phyloP scores from a whole-genome alignment of 257 asterid genomes.

The Penstemon davidsonii region DNA sequence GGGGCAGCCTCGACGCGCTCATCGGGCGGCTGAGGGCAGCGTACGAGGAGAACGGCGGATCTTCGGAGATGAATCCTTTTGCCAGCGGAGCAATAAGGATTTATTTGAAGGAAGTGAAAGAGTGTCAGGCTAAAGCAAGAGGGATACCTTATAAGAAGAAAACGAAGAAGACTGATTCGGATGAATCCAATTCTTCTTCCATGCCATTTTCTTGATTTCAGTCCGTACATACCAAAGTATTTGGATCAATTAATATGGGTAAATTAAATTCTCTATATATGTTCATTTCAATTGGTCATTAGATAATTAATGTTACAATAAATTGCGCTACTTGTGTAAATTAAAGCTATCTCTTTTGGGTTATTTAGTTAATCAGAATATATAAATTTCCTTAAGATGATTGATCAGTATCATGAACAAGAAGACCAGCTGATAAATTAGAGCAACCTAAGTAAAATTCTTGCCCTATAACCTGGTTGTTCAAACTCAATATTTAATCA shows the following conservation, averaged over 20 bases:
- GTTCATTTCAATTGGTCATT: background rate
- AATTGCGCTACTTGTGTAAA: no score
- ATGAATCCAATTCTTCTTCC: constrained; percentile 53
- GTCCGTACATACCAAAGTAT: background rate
- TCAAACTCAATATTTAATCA: no score
- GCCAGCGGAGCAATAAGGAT: constrained; percentile 68
- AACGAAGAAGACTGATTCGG: constrained; percentile 50
- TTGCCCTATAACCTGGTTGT: no score
- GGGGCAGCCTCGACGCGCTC: constrained; percentile 74
- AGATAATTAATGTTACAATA: no score
- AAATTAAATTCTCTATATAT: constrained; percentile 11
- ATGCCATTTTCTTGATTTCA: constrained; percentile 53
- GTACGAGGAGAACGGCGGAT: constrained; percentile 80
- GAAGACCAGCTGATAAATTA: no score
- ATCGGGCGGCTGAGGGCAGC: constrained; percentile 80
- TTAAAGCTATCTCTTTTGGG: no score
- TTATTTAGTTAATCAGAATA: no score
- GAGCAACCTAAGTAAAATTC: no score
- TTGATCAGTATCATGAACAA: no score
- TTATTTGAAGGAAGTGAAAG: constrained; percentile 71
- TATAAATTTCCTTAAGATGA: no score
- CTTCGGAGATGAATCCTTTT: constrained; percentile 69
- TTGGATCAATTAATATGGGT: constrained; percentile 22
- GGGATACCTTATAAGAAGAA: constrained; percentile 75
- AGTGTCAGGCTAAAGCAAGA: constrained; percentile 67